These are phyloP conservation scores for Neoscytalidium dimidiatum DNA, from an alignment of 2,329 filamentous ascomycete genomes.

Conservation along the genomic window DNA sequence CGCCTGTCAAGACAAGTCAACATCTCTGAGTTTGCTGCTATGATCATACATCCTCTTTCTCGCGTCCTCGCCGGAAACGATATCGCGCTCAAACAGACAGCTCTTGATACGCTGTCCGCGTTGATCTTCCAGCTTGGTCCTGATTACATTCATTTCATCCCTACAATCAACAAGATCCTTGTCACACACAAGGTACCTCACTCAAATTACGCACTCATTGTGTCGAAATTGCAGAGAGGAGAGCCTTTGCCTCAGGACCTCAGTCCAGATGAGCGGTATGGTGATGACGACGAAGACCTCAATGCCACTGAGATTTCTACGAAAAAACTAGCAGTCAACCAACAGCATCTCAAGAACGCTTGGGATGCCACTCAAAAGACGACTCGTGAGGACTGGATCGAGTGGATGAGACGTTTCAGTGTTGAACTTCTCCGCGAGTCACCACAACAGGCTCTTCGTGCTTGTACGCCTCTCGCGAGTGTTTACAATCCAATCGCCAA, in stretches of 20 bases:
- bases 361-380: conserved; percentile 98
- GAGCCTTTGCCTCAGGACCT: conserved; percentile 94
- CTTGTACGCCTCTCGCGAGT: conserved; percentile 87
- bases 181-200: conserved; percentile 80
- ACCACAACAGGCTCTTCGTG: conserved; percentile 89
- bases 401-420: conserved; percentile 97
- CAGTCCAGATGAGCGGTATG: conserved; percentile 80
- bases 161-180: conserved; percentile 85
- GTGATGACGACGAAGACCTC: conserved; percentile 75
- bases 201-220: conserved; percentile 86
- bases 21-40: conserved; percentile 92
- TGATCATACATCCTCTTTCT: conserved; percentile 92
- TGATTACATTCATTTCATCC: conserved; percentile 92
- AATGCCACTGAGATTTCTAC: conserved; percentile 80
- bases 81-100: conserved; percentile 71
- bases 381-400: conserved; percentile 97
- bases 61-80: conserved; percentile 77
- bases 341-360: conserved; percentile 92
- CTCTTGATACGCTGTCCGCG: conserved; percentile 90
- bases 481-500: conserved; percentile 89
- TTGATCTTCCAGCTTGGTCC: conserved; percentile 94
- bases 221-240: conserved; percentile 90
- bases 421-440: conserved; percentile 94
- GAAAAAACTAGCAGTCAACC: conserved; percentile 96
- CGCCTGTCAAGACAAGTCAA: conserved; percentile 96